phyloP scores from a whole-genome alignment of 768 basidiomycete species.

The Tubosaeta sp. region DNA sequence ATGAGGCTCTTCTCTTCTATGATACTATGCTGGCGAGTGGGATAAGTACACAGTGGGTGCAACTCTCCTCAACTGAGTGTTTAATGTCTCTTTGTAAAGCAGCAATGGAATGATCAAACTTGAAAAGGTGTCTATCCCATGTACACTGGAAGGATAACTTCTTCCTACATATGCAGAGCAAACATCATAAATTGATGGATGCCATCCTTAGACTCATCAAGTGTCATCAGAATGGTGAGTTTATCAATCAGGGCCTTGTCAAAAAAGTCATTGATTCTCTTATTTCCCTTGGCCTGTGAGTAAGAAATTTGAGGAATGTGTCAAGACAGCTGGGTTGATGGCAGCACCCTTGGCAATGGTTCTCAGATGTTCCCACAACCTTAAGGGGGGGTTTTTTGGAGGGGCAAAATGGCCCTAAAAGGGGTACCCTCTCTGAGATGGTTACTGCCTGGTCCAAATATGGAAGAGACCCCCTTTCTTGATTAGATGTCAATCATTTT shows the following conservation, averaged over 20 bases:
- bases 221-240: slow-evolving; percentile 89
- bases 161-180: slow-evolving; percentile 83
- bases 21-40: slow-evolving; percentile 93
- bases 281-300: slow-evolving; percentile 88
- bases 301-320: slow-evolving; percentile 92
- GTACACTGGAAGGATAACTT: slow-evolving; percentile 97
- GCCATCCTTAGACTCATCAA: slow-evolving; percentile 90
- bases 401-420: too few species aligned
- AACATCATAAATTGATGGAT: slow-evolving; percentile 74
- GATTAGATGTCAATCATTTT: too few species aligned
- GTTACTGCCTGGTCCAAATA: too few species aligned
- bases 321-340: slow-evolving; percentile 82
- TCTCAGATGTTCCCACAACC: too few species aligned
- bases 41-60: slow-evolving; percentile 95
- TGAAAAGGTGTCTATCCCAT: slow-evolving; percentile 92
- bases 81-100: slow-evolving; percentile 98
- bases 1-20: slow-evolving; percentile 83
- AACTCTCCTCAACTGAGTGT: slow-evolving; percentile 94
- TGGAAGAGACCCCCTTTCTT: background rate
- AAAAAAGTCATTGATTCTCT: slow-evolving; percentile 95
- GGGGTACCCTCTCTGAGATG: too few species aligned
- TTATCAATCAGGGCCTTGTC: slow-evolving; percentile 86
- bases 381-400: too few species aligned
- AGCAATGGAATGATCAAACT: slow-evolving; percentile 96
- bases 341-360: slow-evolving; percentile 36